Evolutionary conservation across 495 filamentous ascomycete species (phyloP).

Genomic region (Penicillium psychrofluorescens): DNA sequence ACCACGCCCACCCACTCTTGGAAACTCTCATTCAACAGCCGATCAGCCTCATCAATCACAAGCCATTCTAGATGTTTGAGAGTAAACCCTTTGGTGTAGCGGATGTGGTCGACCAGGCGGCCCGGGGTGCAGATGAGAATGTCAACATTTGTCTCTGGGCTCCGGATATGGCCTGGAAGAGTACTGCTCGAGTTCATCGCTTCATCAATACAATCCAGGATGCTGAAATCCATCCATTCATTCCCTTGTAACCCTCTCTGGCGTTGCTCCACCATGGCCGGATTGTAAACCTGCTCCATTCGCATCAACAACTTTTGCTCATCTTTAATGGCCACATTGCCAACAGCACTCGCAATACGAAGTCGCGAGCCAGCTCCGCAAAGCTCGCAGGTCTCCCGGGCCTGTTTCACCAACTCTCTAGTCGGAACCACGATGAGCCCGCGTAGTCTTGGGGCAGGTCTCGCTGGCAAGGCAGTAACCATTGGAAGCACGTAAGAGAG

Average conservation of each 20-base stretch:
- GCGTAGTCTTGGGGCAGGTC: conserved; percentile 53
- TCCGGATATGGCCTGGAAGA: conserved; percentile 54
- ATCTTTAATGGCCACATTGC: conserved; percentile 63
- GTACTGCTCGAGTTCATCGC: conserved; percentile 32
- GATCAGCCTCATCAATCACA: conserved; percentile 90
- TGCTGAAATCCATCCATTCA: conserved; percentile 41
- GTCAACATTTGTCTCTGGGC: conserved; percentile 65
- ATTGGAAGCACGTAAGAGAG: conserved; percentile 85
- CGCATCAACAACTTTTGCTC: conserved; percentile 66
- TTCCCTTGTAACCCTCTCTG: conserved; percentile 32
- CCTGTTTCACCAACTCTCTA: conserved; percentile 81
- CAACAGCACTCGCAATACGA: conserved; percentile 74
- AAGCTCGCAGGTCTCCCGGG: conserved; percentile 60
- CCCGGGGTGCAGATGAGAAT: conserved; percentile 91
- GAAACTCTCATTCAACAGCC: conserved; percentile 83
- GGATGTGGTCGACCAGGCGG: conserved; percentile 83
- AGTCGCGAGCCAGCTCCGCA: conserved; percentile 58
- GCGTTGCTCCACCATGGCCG: conserved; percentile 38
- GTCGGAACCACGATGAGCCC: conserved; percentile 84
- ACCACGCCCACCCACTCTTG: conserved; percentile 83
- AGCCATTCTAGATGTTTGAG: conserved; percentile 73
- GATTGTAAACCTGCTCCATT: conserved; percentile 53
- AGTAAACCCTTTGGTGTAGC: conserved; percentile 71
- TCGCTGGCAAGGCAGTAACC: conserved; percentile 59
- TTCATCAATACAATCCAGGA: conserved; percentile 34